Conservation (phyloP, 352 stramenopile genomes). For the Globisporangium irregulare region DNA sequence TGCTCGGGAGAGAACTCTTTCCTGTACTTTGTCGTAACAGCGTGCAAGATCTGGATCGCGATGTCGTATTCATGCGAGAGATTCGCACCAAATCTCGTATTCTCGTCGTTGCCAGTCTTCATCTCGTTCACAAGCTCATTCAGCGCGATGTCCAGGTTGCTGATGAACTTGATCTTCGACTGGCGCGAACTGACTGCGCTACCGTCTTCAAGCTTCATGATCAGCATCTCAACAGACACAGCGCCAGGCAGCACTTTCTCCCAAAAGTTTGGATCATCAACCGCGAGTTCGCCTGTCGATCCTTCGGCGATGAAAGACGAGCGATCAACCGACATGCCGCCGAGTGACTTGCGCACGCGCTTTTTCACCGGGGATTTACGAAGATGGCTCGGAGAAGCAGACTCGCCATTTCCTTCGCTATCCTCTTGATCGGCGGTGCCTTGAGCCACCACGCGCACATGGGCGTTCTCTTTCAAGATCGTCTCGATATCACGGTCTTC, state of each 20-base stretch:
- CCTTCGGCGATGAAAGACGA: slow-evolving; percentile 92
- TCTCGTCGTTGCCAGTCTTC: slow-evolving; percentile 43
- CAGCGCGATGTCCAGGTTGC: slow-evolving; percentile 80
- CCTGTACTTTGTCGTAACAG: slow-evolving; percentile 68
- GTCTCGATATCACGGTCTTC: slow-evolving; percentile 97
- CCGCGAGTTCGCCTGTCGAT: slow-evolving; percentile 88
- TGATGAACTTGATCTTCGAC: slow-evolving; percentile 89
- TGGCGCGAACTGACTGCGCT: slow-evolving; percentile 76
- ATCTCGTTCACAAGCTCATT: slow-evolving; percentile 67
- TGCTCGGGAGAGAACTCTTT: slow-evolving; percentile 83
- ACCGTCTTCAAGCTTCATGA: slow-evolving; percentile 83
- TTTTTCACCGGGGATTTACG: slow-evolving; percentile 50
- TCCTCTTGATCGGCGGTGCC: slow-evolving; percentile 30
- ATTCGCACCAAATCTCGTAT: slow-evolving; percentile 45
- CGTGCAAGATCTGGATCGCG: slow-evolving; percentile 80
- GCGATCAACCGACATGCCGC: slow-evolving; percentile 78
- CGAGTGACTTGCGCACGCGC: slow-evolving; percentile 68
- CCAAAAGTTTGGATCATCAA: slow-evolving; percentile 97
- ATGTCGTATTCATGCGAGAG: slow-evolving; percentile 85
- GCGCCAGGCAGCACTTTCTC: slow-evolving; percentile 88
- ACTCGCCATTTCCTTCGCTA: slow-evolving; percentile 21
- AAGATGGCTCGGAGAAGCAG: slow-evolving; percentile 8
- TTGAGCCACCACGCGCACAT: slow-evolving; percentile 56
- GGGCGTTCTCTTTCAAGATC: slow-evolving; percentile 87
- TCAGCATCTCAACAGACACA: slow-evolving; percentile 86